phyloP scores from a whole-genome alignment of 352 stramenopile species.

The Globisporangium polare region DNA sequence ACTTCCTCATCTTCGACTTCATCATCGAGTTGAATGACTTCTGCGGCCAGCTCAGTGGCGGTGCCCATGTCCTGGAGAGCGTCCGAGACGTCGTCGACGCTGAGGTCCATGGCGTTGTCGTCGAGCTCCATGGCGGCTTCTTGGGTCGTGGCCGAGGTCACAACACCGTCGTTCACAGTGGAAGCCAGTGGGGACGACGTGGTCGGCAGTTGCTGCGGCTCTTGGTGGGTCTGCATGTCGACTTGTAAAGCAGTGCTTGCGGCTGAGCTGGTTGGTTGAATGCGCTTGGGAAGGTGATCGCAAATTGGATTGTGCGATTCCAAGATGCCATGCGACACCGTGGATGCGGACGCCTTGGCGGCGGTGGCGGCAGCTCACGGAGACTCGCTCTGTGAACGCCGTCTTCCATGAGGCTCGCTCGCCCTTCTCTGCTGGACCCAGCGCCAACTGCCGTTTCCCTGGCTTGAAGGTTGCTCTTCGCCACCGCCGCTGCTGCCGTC shows the following conservation, averaged over 20 bases:
- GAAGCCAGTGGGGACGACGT: background rate
- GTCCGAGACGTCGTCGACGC: constrained; percentile 3
- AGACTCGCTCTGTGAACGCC: background rate
- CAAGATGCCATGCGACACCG: constrained; percentile 1
- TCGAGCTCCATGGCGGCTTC: background rate
- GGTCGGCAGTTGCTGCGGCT: background rate
- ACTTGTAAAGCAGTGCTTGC: background rate
- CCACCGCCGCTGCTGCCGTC: background rate
- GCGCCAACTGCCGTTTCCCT: background rate
- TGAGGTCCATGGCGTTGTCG: constrained; percentile 5
- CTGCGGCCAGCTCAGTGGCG: background rate
- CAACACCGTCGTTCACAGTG: background rate
- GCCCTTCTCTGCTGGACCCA: background rate
- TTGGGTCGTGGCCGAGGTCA: background rate
- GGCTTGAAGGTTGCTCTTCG: background rate
- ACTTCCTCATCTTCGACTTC: background rate
- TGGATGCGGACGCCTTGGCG: background rate
- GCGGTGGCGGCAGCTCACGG: background rate
- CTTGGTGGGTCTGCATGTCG: constrained; percentile 6
- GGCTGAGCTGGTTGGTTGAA: background rate
- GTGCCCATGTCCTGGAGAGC: background rate
- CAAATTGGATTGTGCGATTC: constrained; percentile 8
- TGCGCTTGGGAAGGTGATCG: background rate
- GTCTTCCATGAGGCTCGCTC: background rate
- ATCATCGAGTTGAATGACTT: background rate